phyloP scores from a whole-genome alignment of 2,329 filamentous ascomycete species.

The Fusarium veterinarium region DNA sequence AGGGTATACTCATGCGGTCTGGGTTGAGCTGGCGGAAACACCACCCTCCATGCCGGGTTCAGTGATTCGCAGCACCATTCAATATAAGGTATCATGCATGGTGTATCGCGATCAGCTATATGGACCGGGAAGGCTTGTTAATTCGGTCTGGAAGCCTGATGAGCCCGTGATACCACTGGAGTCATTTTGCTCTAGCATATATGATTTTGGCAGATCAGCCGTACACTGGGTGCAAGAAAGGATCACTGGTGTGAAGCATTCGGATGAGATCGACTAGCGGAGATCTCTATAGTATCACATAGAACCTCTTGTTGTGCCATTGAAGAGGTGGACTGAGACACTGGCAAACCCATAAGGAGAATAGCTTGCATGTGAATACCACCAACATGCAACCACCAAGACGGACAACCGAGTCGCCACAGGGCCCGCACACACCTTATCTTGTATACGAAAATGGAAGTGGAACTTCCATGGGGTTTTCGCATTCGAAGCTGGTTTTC shows the following conservation, averaged over 20 bases:
- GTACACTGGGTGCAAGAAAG: not conserved
- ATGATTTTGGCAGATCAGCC: not conserved
- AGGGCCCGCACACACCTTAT: constrained; percentile 6
- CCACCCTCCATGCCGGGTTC: not conserved
- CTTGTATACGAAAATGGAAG: not conserved
- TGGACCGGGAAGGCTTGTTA: not conserved
- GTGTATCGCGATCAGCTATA: not conserved
- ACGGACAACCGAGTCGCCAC: constrained; percentile 7
- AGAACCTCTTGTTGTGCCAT: not conserved
- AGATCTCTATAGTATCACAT: not conserved
- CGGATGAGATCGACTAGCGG: not conserved
- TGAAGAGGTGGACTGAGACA: not conserved
- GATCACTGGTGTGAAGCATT: not conserved
- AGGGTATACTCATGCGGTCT: constrained; percentile 1
- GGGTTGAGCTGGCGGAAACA: not conserved
- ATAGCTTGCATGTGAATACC: not conserved
- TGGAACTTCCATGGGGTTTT: constrained; percentile 19
- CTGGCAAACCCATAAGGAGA: not conserved
- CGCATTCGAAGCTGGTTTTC: constrained; percentile 21
- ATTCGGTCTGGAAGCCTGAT: not conserved
- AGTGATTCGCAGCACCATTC: not conserved
- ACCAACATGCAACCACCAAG: not conserved
- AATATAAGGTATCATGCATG: not conserved
- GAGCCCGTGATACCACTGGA: not conserved
- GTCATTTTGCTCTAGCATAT: not conserved